Evolutionary conservation across 495 filamentous ascomycete genomes (phyloP), one percentile per base, ranked within the genome.

Genomic region (Neurospora sp.): DNA sequence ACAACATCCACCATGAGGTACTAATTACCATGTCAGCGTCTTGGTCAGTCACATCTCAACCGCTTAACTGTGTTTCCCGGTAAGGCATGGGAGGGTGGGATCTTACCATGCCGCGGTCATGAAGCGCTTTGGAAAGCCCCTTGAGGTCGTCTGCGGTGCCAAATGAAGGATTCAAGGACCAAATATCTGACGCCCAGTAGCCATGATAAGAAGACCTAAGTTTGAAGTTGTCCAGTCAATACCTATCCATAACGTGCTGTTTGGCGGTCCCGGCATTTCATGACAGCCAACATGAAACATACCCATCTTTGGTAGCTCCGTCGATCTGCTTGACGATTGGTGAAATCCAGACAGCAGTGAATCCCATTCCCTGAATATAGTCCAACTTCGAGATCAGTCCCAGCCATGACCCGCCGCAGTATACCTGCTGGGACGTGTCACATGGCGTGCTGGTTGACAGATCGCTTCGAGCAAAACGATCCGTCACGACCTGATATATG

Each of bases 301-400:
- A 87, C 86, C 89, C 89, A 72, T 90, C 85, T 0, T 75, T 70
- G 12, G 85, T 87, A 12, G 83, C 79, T 3, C 82, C 81, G 4
- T 84, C 78, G 18, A 93, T 76, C 71, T 93, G 87, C 45, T 83
- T 80, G 20, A 91, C 91, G 14, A 95, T 83, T 0, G 92, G 93
- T 0, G 90, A 91, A 70, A 94, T 96, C 93, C 92, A 95, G 68
- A 94, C 88, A 31, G 92, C 91, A 45, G 90, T 91, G 75, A 95
- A 94, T 18, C 93, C 92, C 89, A 95, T 91, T 71, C 85, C 84
- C 76, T 93, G 87, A 77, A 95, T 92, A 75, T 92, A 85, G 79
- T 91, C 89, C 40, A 92, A 81, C 72, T 90, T 85, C 40, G 90
- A 86, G 71, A 90, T 89, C 70, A 96, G 87, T 6, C 93, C 93